A percentile compares a stretch with the other conserved stretches of the same genome.
phyloP scores from a whole-genome alignment of 306 rosid species.

The Cucurbita maxima region DNA sequence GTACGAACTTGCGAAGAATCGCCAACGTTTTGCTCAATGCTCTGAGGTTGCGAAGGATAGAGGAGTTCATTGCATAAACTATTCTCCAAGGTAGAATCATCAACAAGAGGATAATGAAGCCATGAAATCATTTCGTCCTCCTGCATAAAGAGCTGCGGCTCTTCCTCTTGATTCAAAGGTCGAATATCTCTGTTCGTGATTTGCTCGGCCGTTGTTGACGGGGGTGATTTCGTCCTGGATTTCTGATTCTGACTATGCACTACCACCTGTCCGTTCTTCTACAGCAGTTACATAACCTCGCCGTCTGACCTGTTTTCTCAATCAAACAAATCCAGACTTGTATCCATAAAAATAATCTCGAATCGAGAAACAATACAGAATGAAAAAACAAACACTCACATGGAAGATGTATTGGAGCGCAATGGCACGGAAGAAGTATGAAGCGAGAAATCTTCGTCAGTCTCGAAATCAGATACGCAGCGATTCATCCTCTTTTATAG shows the following conservation, averaged over 20 bases:
- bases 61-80: slow-evolving; percentile 36
- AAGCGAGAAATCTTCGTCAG: slow-evolving; percentile 24
- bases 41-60: slow-evolving; percentile 10
- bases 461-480: slow-evolving; percentile 52
- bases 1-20: slow-evolving; percentile 3
- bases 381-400: slow-evolving; percentile 16
- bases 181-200: slow-evolving; percentile 16
- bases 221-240: slow-evolving; percentile 16
- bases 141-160: slow-evolving; percentile 40
- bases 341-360: background rate
- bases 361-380: background rate
- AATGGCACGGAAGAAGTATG: slow-evolving; percentile 14
- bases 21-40: background rate
- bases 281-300: slow-evolving; percentile 57
- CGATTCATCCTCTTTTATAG: slow-evolving; percentile 31
- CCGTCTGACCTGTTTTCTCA: slow-evolving; percentile 36
- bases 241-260: slow-evolving; percentile 46
- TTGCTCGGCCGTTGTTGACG: slow-evolving; percentile 16
- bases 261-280: slow-evolving; percentile 59
- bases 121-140: slow-evolving; percentile 69
- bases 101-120: slow-evolving; percentile 53
- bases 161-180: slow-evolving; percentile 6
- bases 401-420: slow-evolving; percentile 14
- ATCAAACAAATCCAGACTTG: background rate
- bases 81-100: slow-evolving; percentile 36